phyloP scores from a whole-genome alignment of 257 asterid species.

The Osmanthus fragrans region DNA sequence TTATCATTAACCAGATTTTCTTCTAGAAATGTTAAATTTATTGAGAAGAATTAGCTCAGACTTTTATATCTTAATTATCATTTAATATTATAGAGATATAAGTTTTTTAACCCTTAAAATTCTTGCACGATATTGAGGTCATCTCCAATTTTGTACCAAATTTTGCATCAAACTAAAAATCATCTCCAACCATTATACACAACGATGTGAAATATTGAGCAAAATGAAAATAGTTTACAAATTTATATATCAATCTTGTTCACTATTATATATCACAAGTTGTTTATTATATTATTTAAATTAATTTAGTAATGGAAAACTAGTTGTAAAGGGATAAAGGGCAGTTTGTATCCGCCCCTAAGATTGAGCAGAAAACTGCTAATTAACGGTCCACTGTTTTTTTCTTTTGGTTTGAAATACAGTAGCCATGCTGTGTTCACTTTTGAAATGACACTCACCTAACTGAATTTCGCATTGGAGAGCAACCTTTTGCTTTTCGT shows the following conservation, averaged over 20 bases:
- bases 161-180: too few relatives aligned
- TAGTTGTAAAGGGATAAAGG: slow-evolving; percentile 10
- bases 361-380: slow-evolving; percentile 37
- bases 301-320: not conserved
- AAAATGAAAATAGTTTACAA: too few relatives aligned
- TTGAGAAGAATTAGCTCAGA: not conserved
- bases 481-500: not conserved
- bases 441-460: too few relatives aligned
- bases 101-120: too few relatives aligned
- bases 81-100: too few relatives aligned
- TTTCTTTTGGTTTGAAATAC: not conserved
- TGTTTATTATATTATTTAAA: too few relatives aligned
- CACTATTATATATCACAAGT: too few relatives aligned
- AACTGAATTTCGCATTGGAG: not conserved
- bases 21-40: not conserved
- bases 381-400: slow-evolving; percentile 29
- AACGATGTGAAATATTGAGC: too few relatives aligned
- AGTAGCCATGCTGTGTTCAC: too few relatives aligned
- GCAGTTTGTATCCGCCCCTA: slow-evolving; percentile 50
- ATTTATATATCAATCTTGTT: too few relatives aligned
- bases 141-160: too few relatives aligned
- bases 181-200: too few relatives aligned
- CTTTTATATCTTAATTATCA: not conserved
- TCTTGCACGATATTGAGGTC: not conserved
- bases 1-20: not conserved